Evolutionary conservation across 352 stramenopile species (phyloP), one percentile per base, ranked within the genome.

Genomic region (Pythium grandisporangium): DNA sequence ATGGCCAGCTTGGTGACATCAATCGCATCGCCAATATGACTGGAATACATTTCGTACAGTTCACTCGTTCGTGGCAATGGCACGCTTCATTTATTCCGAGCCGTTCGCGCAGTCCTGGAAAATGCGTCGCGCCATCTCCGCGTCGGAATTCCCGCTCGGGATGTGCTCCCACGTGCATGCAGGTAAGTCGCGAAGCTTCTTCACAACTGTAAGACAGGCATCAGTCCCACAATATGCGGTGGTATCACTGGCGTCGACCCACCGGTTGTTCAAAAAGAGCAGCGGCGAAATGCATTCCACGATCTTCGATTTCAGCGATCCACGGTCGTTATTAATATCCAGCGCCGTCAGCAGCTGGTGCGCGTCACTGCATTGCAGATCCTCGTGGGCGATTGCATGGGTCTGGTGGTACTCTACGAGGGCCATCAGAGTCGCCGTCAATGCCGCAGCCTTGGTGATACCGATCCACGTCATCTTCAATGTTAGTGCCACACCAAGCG

Each of bases 101-200:
- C 40, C 32, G 14, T 29, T 8, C n/a, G 36, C 42, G 45, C 66
- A 83, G 60, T 80, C 64, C 19, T 49, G 24, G 35, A 67, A 42
- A 41, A 79, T 58, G 34, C 71, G 70, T 51, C 75, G 56, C 35
- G 62, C 62, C 22, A 66, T 52, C 29, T 74, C 41, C 33, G 66
- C 56, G 32, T 52, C 55, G 27, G 58, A 58, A 41, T 66, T 61
- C 36, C 60, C 48, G 20, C 27, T 61, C 1, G 64, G 45, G 17
- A 62, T 36, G 26, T 60, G 42, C 13, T 37, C 25, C 71, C 68
- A 82, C 36, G 51, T 66, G 44, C 68, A 84, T 8, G 34, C 12
- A 1, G 66, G 58, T 3, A 78, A 46, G 20, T 45, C 23, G 41
- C 56, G 37, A 19, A 84, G 55, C 10, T 39, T 37, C 30, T 29